phyloP scores from a whole-genome alignment of 108 stramenopile genomes.

The Pinguiococcus pyrenoidosus region DNA sequence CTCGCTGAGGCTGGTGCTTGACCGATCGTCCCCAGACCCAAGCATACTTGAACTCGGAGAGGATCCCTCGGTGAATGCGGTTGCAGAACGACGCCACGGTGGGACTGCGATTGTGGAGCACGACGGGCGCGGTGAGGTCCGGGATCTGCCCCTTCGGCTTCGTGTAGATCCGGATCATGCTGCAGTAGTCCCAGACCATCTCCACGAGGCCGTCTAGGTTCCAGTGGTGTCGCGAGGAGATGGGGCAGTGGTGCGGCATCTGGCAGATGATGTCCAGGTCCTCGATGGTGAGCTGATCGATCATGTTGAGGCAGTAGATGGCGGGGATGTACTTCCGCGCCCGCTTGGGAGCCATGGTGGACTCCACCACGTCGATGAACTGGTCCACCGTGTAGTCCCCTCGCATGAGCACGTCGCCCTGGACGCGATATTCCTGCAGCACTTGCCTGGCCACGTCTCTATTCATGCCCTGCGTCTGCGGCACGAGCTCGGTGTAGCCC shows the following conservation, averaged over 20 bases:
- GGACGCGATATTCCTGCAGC: constrained; percentile 76
- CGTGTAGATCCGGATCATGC: constrained; percentile 94
- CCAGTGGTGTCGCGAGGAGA: constrained; percentile 77
- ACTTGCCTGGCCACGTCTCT: constrained; percentile 60
- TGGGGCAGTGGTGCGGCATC: constrained; percentile 93
- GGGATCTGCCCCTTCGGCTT: constrained; percentile 97
- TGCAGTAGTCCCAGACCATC: constrained; percentile 74
- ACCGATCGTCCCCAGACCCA: constrained; percentile 86
- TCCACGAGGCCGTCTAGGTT: constrained; percentile 90
- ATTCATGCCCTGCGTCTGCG: constrained; percentile 61
- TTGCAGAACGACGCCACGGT: constrained; percentile 93
- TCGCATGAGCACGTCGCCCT: constrained; percentile 70
- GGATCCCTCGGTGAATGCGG: constrained; percentile 66
- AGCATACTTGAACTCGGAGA: constrained; percentile 72
- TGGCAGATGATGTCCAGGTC: constrained; percentile 93
- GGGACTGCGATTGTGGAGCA: constrained; percentile 81
- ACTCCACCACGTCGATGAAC: constrained; percentile 83
- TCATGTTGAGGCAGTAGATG: constrained; percentile 83
- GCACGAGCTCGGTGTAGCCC: constrained; percentile 72
- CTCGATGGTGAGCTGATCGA: constrained; percentile 79
- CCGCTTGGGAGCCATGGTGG: too few relatives aligned
- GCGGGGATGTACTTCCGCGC: constrained; percentile 72
- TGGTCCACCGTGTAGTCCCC: constrained; percentile 82
- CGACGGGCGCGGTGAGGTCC: constrained; percentile 87
- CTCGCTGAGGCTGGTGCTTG: constrained; percentile 93